Conservation (phyloP, 305 asterid species). For the Fraxinus albicans region DNA sequence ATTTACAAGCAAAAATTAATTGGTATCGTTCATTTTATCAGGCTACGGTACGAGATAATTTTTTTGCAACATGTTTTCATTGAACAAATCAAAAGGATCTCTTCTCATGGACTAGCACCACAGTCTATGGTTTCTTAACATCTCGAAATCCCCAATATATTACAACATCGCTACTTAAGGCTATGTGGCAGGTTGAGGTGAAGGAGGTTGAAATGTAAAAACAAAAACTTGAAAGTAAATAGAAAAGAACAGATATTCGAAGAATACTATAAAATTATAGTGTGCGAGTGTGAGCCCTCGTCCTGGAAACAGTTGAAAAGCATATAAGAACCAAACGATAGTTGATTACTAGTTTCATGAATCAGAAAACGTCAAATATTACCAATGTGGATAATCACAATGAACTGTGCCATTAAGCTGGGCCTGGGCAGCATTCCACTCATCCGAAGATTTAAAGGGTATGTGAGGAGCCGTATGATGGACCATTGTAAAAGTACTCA, state of each 20-base stretch:
- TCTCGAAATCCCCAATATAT: background rate
- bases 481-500: conserved; percentile 98
- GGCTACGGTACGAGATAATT: background rate
- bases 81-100: background rate
- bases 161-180: background rate
- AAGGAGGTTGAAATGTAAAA: background rate
- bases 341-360: background rate
- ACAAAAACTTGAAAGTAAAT: background rate
- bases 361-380: conserved; percentile 23
- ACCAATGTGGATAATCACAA: conserved; percentile 93
- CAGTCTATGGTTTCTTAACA: background rate
- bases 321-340: background rate
- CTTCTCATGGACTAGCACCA: background rate
- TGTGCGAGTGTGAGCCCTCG: background rate
- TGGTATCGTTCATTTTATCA: background rate
- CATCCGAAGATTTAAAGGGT: conserved; percentile 75
- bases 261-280: background rate
- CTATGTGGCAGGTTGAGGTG: background rate
- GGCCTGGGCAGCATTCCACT: conserved; percentile 97
- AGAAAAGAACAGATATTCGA: background rate
- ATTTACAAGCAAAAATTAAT: background rate
- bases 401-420: conserved; percentile 96
- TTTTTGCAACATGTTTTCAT: background rate
- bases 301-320: background rate
- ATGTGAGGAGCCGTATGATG: conserved; percentile 99